Base-by-base conservation (phyloP, 2,329 filamentous ascomycete species). In the Xylariaceae sp. region DNA sequence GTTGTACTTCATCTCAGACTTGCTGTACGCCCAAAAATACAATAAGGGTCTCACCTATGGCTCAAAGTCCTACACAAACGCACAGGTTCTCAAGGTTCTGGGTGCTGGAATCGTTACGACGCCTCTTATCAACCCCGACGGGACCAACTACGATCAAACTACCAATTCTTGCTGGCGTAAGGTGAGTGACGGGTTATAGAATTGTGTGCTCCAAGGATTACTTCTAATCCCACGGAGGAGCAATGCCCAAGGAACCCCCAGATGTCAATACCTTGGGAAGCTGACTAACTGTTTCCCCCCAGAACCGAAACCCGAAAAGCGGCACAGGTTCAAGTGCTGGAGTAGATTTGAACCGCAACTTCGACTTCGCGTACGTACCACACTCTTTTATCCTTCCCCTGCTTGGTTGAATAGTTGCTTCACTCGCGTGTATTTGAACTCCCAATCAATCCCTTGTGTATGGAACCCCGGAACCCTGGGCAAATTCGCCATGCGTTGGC, bases 301-400 rank as follows among this genome's bases (percentile, higher is more conserved):
- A 28, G 70, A 82, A 82, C 64, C 75, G 79, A 33, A 81, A 79
- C 63, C 69, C 74, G 0, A 64, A 63, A 18, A 71, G 66, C 22
- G 68, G 71, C 1, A 66, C 57, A 0, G 59, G 66, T 3, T 42
- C 54, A 22, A 66, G 67, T 10, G 50, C 76, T 22, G 78, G 78
- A 16, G 69, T 81, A 31, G 79, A 82, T 57, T 67, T 82, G 45
- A 82, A 82, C 65, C 73, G 79, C 47, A 82, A 82, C 69, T 81
- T 81, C 58, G 78, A 82, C 63, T 79, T 80, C 64, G 63, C 81
- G 7, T 84, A 28, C 22, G 22, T 28, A 28, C 22, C 22, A 5
- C 4, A 28, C 4, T 28, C 22, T 28, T 7, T 7, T 28, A 4
- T 28, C 22, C 7, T 7, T 28, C 7, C 22, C 22, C 22, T 28